Evolutionary conservation across 768 basidiomycete species (phyloP).

Genomic region (Tulasnella sp.): DNA sequence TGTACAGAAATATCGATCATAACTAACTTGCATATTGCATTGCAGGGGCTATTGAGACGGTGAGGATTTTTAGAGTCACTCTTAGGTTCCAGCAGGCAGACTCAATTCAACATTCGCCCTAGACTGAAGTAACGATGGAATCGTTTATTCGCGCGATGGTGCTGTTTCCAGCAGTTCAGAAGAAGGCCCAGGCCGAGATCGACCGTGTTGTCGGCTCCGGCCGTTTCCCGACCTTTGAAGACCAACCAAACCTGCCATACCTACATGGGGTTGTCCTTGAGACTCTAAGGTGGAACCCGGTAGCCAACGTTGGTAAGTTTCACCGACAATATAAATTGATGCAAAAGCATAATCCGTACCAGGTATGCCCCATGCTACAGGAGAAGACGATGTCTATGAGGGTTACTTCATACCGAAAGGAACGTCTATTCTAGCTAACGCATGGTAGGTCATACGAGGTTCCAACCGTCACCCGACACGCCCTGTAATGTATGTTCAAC

Average conservation of each 20-base stretch:
- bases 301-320: conserved; percentile 37
- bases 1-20: too few relatives aligned
- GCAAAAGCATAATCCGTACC: not conserved
- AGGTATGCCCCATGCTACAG: not conserved
- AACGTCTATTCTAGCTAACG: conserved; percentile 2
- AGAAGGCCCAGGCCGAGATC: conserved; percentile 47
- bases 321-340: not conserved
- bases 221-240: conserved; percentile 46
- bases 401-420: conserved; percentile 27
- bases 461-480: not conserved
- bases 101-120: conserved; percentile 13
- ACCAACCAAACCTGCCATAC: conserved; percentile 46
- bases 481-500: not conserved
- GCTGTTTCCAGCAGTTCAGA: conserved; percentile 34
- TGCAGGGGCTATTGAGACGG: too few relatives aligned
- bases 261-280: conserved; percentile 49
- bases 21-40: too few relatives aligned
- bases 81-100: too few relatives aligned
- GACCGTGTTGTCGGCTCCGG: conserved; percentile 44
- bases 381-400: conserved; percentile 32
- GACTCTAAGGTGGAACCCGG: conserved; percentile 41
- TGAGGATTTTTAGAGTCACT: too few relatives aligned
- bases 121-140: conserved; percentile 35
- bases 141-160: not conserved
- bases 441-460: not conserved